Base-by-base conservation (phyloP, 2,329 filamentous ascomycete species). In the Aureobasidium sp. region DNA sequence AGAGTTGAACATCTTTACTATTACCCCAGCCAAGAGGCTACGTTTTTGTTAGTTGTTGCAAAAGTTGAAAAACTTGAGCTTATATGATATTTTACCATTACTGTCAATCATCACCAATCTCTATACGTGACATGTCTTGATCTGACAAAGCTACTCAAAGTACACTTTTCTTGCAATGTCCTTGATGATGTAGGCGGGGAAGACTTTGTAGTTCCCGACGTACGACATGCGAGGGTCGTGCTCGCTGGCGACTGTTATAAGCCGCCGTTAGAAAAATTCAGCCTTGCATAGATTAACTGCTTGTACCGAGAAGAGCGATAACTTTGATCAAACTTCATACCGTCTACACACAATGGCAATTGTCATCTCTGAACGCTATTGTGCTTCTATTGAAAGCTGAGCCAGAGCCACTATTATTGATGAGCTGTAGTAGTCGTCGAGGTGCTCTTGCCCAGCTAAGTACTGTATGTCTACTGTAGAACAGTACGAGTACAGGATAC, bases 11-110 rank as follows among this genome's bases (percentile, higher is more conserved):
- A 51, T 51, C 47, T 23, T 34, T 51, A 51, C 47, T 51, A 51
- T 51, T 51, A 51, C 47, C 46, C 46, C 47, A 51, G 47, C 47
- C 47, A 51, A 51, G 10, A 51, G 47, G 47, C 47, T 51, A 51
- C 47, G 47, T 51, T 51, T 51, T 51, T 51, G 47, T 15, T 51
- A 51, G n/a, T 51, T 50, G 26, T 50, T 51, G 47, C 10, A 23
- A 51, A 51, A 36, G 47, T 51, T 36, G 47, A 51, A 10, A 36
- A 34, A 51, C 47, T 51, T 36, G 32, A 51, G 29, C 29, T 23
- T 36, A 51, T 36, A 51, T 36, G 47, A 36, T 34, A 51, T 51
- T 12, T 51, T 51, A 48, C 26, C 46, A 7, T 29, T 48, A 29
- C 46, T 17, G 15, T 29, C 17, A n/a, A 47, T 47, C 5, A 10